A percentile compares a stretch with the other conserved stretches of the same genome.
Evolutionary conservation across 495 filamentous ascomycete genomes (phyloP).

Genomic region (Neurospora sublineolata): DNA sequence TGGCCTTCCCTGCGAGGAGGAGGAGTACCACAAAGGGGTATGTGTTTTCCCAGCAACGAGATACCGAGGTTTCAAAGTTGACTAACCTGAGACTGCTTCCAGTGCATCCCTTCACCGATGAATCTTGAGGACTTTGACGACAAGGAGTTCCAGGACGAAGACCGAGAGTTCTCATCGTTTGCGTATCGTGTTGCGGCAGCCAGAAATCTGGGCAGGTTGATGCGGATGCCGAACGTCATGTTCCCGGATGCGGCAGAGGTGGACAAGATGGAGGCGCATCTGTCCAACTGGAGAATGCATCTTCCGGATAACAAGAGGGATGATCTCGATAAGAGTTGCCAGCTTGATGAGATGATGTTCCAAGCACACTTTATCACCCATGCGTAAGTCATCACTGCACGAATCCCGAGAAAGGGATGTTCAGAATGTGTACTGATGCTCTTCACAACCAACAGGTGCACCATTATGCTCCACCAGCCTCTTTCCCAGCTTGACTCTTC

Average conservation of each 20-base stretch:
- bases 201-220: conserved; percentile 63
- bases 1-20: conserved; percentile 66
- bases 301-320: conserved; percentile 65
- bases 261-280: conserved; percentile 55
- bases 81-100: conserved; percentile 4
- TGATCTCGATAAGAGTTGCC: conserved; percentile 52
- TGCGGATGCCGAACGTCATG: conserved; percentile 39
- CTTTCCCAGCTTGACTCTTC: conserved; percentile 49
- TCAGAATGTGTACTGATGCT: not conserved
- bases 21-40: conserved; percentile 55
- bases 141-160: conserved; percentile 49
- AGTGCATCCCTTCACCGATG: conserved; percentile 51
- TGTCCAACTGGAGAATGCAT: conserved; percentile 75
- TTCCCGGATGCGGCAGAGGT: conserved; percentile 35
- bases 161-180: conserved; percentile 64
- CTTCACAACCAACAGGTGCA: conserved; percentile 21
- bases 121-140: conserved; percentile 63
- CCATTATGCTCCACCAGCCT: conserved; percentile 67
- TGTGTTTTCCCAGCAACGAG: conserved; percentile 15
- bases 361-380: conserved; percentile 78
- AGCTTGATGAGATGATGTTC: conserved; percentile 83
- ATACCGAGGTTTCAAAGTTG: not conserved
- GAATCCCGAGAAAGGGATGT: not conserved
- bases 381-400: conserved; percentile 32
- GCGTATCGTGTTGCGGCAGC: conserved; percentile 66